Evolutionary conservation across 768 basidiomycete genomes (phyloP).

Genomic region (Lactarius hengduanensis): DNA sequence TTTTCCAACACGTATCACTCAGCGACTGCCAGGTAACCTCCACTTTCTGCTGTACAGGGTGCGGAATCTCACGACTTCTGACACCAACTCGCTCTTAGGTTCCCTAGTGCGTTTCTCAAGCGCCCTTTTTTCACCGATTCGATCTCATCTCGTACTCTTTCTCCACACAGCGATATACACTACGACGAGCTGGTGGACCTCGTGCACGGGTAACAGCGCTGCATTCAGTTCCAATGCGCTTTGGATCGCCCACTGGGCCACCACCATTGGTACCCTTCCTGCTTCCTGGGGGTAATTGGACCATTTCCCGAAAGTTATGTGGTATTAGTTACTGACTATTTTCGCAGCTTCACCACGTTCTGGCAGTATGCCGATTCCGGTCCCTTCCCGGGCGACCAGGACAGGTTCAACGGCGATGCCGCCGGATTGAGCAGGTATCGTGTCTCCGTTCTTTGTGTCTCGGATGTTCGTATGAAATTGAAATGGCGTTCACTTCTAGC

Average conservation of each 20-base stretch:
- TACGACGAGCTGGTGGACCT: slow-evolving; percentile 66
- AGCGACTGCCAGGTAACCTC: slow-evolving; percentile 44
- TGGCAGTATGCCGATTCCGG: slow-evolving; percentile 63
- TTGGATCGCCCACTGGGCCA: slow-evolving; percentile 58
- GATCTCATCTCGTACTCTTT: not conserved
- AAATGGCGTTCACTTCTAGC: not conserved
- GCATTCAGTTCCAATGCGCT: slow-evolving; percentile 54
- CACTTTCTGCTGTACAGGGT: not conserved
- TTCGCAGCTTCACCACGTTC: slow-evolving; percentile 48
- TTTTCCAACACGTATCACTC: slow-evolving; percentile 58
- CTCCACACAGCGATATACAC: slow-evolving; percentile 53
- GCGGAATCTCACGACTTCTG: not conserved
- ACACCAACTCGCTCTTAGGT: slow-evolving; percentile 29
- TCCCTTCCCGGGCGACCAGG: slow-evolving; percentile 56
- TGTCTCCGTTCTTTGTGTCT: not conserved
- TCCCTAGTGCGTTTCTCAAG: slow-evolving; percentile 38
- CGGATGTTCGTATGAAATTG: not conserved
- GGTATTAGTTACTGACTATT: not conserved
- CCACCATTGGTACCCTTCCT: slow-evolving; percentile 51
- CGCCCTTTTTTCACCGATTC: not conserved
- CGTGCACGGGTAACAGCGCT: slow-evolving; percentile 59
- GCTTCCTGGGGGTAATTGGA: slow-evolving; percentile 44
- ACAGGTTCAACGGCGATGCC: slow-evolving; percentile 56
- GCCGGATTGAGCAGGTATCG: slow-evolving; percentile 43
- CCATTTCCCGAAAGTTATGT: not conserved